These are phyloP conservation scores for Lichtheimia ramosa DNA, from an alignment of 371 early-diverging fungal species.

Conservation along the genomic window DNA sequence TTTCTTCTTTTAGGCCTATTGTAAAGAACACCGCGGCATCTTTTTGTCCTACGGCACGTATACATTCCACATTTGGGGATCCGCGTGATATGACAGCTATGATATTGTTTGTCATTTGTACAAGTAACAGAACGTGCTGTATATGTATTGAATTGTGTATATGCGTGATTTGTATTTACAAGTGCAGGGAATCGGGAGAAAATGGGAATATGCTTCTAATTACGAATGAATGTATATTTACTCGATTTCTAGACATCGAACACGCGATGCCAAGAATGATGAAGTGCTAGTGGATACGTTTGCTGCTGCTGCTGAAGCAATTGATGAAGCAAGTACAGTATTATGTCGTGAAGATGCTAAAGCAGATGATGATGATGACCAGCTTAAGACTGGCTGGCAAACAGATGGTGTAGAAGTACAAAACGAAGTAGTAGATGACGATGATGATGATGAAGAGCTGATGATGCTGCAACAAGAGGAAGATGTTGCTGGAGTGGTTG, in stretches of 20 bases:
- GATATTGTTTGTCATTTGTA: not conserved
- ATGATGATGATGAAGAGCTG: conserved; percentile 1
- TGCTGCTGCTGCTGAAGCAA: not conserved
- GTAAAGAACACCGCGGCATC: too few relatives aligned
- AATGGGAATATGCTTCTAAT: conserved; percentile 6
- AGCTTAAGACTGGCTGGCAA: conserved; percentile 42
- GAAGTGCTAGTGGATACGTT: not conserved
- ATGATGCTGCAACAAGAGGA: not conserved
- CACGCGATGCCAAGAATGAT: conserved; percentile 3
- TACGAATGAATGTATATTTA: not conserved
- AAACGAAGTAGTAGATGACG: not conserved
- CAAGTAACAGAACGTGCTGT: not conserved
- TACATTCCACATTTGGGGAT: conserved; percentile 5
- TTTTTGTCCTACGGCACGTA: conserved; percentile 3
- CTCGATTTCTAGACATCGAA: conserved; percentile 6
- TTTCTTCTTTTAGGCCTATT: not conserved
- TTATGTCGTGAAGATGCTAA: conserved; percentile 15
- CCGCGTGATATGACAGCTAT: not conserved
- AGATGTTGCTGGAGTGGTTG: conserved; percentile 4
- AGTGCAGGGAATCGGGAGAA: conserved; percentile 1
- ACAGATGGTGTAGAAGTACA: not conserved
- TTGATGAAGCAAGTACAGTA: not conserved
- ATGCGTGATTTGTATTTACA: not conserved
- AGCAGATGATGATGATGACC: conserved; percentile 39
- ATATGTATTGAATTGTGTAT: not conserved